Base-by-base conservation (phyloP, 352 stramenopile genomes). In the Aphanomyces astaci region DNA sequence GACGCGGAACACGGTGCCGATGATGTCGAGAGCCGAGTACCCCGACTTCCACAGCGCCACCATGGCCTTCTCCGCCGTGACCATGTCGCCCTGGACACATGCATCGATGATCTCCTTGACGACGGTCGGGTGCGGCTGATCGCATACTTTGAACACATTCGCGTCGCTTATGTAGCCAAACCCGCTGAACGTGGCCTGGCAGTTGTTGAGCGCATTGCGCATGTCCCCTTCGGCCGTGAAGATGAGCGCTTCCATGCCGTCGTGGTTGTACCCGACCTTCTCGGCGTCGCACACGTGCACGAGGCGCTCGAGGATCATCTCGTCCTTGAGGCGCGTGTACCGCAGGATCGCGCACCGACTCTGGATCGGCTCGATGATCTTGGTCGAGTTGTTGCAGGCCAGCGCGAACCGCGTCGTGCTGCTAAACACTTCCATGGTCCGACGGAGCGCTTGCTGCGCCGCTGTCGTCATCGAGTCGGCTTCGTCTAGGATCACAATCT, bases 301-400 rank as follows among this genome's bases (percentile, higher is more conserved):
- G 24, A 99, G 75, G 2, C 97, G 88, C 65, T 91, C 78, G 46
- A 99, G 80, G 19, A 99, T 86, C 83, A 99, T 96, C 72, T 98
- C 87, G 76, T 99, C 96, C 4, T 85, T 88, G 31, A 99, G 82
- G 24, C 93, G 79, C 52, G 89, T 97, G 79, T 98, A 99, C 3
- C 97, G 93, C 31, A 99, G 77, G 72, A 99, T 99, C 46, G 97
- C 97, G 59, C 96, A 98, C 60, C 97, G 90, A 72, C 82, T 97
- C 88, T 99, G 84, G 74, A 99, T 99, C 30, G 97, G 96, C 78
- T 99, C 97, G 75, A 99, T 99, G 73, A 99, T 98, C 84, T 99
- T 99, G 28, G 94, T 99, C 25, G 88, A 98, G 54, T 98, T 92
- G 80, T 99, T 99, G 80, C 97, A 99, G 3, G 96, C 97, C 59